phyloP scores from a whole-genome alignment of 1,284 basidiomycete species.

The Puccinia coronata region DNA sequence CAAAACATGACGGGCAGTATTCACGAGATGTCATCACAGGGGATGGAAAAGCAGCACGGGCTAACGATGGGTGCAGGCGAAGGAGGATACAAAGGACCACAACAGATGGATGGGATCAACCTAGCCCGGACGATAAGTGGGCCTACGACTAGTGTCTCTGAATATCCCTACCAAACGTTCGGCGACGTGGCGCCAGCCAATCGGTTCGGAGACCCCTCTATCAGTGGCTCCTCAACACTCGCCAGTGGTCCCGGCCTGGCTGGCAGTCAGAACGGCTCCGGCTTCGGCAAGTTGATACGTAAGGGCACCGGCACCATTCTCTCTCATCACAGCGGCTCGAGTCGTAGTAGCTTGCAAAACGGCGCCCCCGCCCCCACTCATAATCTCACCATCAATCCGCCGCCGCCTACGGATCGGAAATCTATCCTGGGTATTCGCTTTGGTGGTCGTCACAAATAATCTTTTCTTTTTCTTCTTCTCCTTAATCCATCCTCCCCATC shows the following conservation, averaged over 20 bases:
- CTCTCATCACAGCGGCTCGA: slow-evolving; percentile 16
- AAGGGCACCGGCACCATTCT: slow-evolving; percentile 29
- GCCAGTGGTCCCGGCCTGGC: not conserved
- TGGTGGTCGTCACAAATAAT: slow-evolving; percentile 30
- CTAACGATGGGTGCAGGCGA: not conserved
- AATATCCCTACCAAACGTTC: not conserved
- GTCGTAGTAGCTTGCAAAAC: not conserved
- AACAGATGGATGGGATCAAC: not conserved
- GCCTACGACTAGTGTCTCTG: not conserved
- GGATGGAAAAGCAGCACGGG: not conserved
- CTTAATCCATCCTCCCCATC: not conserved
- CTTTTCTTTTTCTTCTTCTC: not conserved
- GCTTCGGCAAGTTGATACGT: slow-evolving; percentile 23
- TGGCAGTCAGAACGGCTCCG: not conserved
- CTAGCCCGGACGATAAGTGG: slow-evolving; percentile 16
- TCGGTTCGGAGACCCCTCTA: not conserved
- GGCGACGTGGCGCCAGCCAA: too few relatives aligned
- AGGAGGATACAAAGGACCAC: slow-evolving; percentile 1
- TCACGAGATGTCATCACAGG: not conserved
- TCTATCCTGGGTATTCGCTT: slow-evolving; percentile 37
- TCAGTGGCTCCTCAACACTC: not conserved
- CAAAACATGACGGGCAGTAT: not conserved
- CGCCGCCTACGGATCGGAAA: slow-evolving; percentile 2
- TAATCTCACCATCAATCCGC: not conserved
- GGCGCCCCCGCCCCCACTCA: not conserved